phyloP scores from a whole-genome alignment of 768 basidiomycete species.

The Lactifluus volemus region DNA sequence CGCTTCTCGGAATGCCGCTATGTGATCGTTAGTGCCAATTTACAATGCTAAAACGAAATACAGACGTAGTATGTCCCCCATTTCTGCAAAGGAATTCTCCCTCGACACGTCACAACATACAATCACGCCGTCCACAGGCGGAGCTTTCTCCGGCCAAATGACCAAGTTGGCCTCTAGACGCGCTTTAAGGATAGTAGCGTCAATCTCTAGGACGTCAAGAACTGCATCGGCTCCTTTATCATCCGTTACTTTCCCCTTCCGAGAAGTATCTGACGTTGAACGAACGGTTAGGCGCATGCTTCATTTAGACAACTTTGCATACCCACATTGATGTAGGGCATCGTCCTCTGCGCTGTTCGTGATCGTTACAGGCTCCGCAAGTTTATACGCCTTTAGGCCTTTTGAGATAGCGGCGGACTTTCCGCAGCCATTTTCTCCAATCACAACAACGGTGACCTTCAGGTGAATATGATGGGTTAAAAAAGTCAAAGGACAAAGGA shows the following conservation, averaged over 20 bases:
- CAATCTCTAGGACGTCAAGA: slow-evolving; percentile 28
- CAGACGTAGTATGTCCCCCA: slow-evolving; percentile 67
- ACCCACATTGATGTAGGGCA: slow-evolving; percentile 23
- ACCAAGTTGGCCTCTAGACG: slow-evolving; percentile 23
- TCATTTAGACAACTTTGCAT: slow-evolving; percentile 19
- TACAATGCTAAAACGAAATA: slow-evolving; percentile 15
- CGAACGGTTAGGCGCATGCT: slow-evolving; percentile 24
- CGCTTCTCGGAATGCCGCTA: slow-evolving; percentile 51
- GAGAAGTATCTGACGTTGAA: slow-evolving; percentile 29
- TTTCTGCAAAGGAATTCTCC: slow-evolving; percentile 50
- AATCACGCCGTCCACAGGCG: slow-evolving; percentile 66
- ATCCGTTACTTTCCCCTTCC: slow-evolving; percentile 30
- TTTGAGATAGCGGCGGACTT: slow-evolving; percentile 77
- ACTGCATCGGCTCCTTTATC: slow-evolving; percentile 13
- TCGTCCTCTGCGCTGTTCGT: slow-evolving; percentile 18
- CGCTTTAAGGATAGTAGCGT: slow-evolving; percentile 27
- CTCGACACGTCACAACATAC: slow-evolving; percentile 79
- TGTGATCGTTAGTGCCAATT: slow-evolving; percentile 9
- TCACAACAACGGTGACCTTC: slow-evolving; percentile 58
- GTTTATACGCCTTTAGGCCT: slow-evolving; percentile 56
- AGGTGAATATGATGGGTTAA: slow-evolving; percentile 5
- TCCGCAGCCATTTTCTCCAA: slow-evolving; percentile 73
- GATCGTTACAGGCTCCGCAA: slow-evolving; percentile 28
- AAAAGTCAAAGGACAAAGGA: neutral
- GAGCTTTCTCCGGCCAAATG: slow-evolving; percentile 46